Evolutionary conservation across 73 alveolate genomes (phyloP), one percentile per base, ranked within the genome.

Genomic region (Paramecium caudatum): DNA sequence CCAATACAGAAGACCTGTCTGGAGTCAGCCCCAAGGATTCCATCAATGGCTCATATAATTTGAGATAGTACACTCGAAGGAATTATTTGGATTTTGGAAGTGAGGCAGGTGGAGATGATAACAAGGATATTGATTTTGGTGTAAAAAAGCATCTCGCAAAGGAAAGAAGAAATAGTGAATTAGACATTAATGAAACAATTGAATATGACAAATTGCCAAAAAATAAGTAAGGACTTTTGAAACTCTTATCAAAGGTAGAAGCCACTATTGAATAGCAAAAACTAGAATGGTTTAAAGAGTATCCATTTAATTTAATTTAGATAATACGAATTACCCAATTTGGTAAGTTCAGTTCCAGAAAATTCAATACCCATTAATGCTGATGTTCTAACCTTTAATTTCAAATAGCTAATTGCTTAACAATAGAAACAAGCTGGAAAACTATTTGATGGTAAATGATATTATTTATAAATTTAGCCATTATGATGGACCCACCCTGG

Each of bases 401-500:
- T 86, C 21, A 61, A 46, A 50, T n/a, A 41, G 19, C 47, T 91
- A 15, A 50, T 61, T 13, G 41, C 47, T 15, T 25, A 12, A 3
- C 83, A 88, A 62, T 37, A 34, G 36, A 62, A 74, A 16, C 47
- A 90, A 21, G 91, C 94, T 23, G 95, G 95, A 43, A 90, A 94
- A 82, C 82, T 88, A 19, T 95, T 94, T 82, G 98, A 95, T 87
- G 88, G 88, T 74, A 74, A 9, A 41, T 36, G 1, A 15, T 43
- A 1, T 19, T 37, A 74, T 19, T 39, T 3, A 45, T 41, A 4
- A 27, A 19, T 27, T 5, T 4, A 74, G 98, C 95, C 9, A 91
- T 95, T 16, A 93, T 95, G 94, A 94, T 95, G 94, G 98, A 95
- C 90, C 98, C 98, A 2, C 98, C 98, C 17, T 95, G 98, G 98